Conservation (phyloP, 345 rosid genomes). For the rapeseed (Brassica napus) region Da-Ae NC_063444.1:3338501-3339000, state of each 20-base stretch:
- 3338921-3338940: neutral
- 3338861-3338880: neutral
- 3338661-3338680: neutral
- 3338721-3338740: neutral
- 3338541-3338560: too few relatives aligned
- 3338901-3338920: neutral
- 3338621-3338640: too few relatives aligned
- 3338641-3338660: too few relatives aligned
- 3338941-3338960: slow-evolving; percentile 20
- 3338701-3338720: neutral
- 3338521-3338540: too few relatives aligned
- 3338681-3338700: neutral
- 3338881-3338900: neutral
- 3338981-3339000: neutral
- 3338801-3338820: neutral
- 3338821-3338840: neutral
- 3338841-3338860: neutral
- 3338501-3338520: too few relatives aligned
- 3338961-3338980: slow-evolving; percentile 7
- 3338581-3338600: too few relatives aligned
- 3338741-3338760: neutral
- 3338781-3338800: neutral
- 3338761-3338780: neutral
- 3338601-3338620: too few relatives aligned
- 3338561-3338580: too few relatives aligned